Conservation (phyloP, 2,329 filamentous ascomycete species). For the Epichloe gansuensis region DNA sequence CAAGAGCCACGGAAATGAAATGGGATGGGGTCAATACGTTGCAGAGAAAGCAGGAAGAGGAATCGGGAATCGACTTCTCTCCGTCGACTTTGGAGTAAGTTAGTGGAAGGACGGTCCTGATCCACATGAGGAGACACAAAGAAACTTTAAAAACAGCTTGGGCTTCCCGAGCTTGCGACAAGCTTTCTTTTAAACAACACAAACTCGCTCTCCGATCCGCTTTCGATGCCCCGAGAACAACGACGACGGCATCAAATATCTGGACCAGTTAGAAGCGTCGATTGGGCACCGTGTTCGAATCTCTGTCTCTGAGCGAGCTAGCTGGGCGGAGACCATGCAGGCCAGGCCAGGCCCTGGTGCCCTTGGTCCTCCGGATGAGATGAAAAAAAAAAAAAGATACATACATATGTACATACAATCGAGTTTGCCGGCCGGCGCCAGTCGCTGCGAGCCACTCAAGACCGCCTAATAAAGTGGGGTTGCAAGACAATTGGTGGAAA, state of each 20-base stretch:
- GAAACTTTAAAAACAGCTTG: background rate
- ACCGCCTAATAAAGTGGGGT: background rate
- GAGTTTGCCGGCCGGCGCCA: too few relatives aligned
- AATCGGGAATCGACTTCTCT: too few relatives aligned
- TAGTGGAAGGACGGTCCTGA: background rate
- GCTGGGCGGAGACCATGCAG: too few relatives aligned
- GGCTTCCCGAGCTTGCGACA: background rate
- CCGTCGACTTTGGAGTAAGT: too few relatives aligned
- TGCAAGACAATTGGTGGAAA: background rate
- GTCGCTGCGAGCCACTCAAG: too few relatives aligned
- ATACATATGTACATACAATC: too few relatives aligned
- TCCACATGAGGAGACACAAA: background rate
- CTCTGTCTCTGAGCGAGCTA: conserved; percentile 7
- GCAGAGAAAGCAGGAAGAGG: too few relatives aligned
- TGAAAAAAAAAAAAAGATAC: too few relatives aligned
- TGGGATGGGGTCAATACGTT: background rate
- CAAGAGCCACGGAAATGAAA: background rate
- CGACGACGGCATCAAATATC: background rate
- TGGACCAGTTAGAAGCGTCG: conserved; percentile 10
- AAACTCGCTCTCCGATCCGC: conserved; percentile 3
- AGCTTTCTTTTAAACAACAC: conserved; percentile 1
- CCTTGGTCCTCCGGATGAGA: background rate
- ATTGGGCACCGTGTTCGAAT: conserved; percentile 9
- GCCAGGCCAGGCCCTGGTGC: background rate
- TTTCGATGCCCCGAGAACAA: conserved; percentile 8